Conservation (phyloP, 345 rosid species). For the Boechera divaricarpa region DNA sequence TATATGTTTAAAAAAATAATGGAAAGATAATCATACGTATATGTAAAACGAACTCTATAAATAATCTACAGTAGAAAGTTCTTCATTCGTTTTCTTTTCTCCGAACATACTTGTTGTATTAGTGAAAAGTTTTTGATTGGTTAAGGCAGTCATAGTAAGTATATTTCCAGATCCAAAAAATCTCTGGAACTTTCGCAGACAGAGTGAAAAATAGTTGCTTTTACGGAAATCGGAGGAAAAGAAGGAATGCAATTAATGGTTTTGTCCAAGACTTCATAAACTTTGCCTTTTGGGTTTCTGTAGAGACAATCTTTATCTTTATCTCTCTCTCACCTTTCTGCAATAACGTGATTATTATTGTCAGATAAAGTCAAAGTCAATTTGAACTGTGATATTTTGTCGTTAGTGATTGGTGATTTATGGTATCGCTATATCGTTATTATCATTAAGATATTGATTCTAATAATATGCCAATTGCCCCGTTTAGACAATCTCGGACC, state of each 20-base stretch:
- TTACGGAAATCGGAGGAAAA: constrained; percentile 14
- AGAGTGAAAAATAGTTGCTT: constrained; percentile 6
- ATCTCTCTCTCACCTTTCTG: constrained; percentile 28
- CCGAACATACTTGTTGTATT: not conserved
- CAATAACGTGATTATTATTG: constrained; percentile 33
- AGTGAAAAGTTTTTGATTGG: not conserved
- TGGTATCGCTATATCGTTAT: constrained; percentile 1
- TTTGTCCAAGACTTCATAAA: constrained; percentile 36
- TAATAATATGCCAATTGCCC: not conserved
- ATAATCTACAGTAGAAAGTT: too few relatives aligned
- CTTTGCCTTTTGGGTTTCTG: constrained; percentile 45
- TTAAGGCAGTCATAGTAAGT: not conserved
- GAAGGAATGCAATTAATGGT: constrained; percentile 25
- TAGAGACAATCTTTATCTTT: constrained; percentile 38
- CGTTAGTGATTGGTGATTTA: constrained; percentile 20
- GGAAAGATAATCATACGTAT: not conserved
- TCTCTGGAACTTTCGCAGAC: constrained; percentile 40
- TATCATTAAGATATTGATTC: not conserved
- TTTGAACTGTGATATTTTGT: constrained; percentile 29
- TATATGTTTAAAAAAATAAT: not conserved
- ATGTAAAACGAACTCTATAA: not conserved
- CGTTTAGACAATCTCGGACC: constrained; percentile 15
- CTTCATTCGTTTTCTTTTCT: not conserved
- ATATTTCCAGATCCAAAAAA: constrained; percentile 21
- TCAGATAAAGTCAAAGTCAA: constrained; percentile 38